phyloP scores from a whole-genome alignment of 345 rosid species.

The Syzygium oleosum region DNA sequence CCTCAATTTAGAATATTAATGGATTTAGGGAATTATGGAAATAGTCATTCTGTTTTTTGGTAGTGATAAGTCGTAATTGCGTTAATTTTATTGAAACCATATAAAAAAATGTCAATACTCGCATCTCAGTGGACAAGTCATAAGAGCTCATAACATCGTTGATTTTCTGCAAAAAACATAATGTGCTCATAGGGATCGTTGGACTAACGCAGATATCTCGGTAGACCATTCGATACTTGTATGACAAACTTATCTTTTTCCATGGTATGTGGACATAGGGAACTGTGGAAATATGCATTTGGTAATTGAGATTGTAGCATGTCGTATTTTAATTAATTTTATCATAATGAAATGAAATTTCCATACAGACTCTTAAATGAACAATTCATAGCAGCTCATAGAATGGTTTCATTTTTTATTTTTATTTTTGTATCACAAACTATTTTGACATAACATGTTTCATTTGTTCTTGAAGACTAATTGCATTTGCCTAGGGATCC shows the following conservation, averaged over 20 bases:
- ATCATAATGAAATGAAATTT: neutral
- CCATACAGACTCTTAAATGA: neutral
- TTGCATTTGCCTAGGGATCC: neutral
- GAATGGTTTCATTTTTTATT: neutral
- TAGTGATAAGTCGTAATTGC: too few species aligned
- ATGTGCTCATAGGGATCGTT: neutral
- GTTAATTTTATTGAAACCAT: too few species aligned
- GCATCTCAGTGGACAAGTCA: neutral
- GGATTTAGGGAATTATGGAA: neutral
- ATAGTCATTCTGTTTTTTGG: too few species aligned
- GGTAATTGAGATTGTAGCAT: neutral
- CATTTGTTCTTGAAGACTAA: neutral
- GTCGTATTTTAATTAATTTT: neutral
- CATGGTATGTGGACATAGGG: rapidly evolving
- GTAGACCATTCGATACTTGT: neutral
- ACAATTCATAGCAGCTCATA: neutral
- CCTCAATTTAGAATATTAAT: neutral
- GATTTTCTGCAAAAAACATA: neutral
- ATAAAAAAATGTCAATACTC: neutral
- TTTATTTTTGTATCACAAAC: too few species aligned
- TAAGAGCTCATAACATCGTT: rapidly evolving
- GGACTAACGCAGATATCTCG: rapidly evolving
- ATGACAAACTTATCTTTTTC: neutral
- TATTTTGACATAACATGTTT: neutral
- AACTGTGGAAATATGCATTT: neutral